Evolutionary conservation across 1,284 basidiomycete genomes (phyloP).

Genomic region (Moesziomyces sp.): DNA sequence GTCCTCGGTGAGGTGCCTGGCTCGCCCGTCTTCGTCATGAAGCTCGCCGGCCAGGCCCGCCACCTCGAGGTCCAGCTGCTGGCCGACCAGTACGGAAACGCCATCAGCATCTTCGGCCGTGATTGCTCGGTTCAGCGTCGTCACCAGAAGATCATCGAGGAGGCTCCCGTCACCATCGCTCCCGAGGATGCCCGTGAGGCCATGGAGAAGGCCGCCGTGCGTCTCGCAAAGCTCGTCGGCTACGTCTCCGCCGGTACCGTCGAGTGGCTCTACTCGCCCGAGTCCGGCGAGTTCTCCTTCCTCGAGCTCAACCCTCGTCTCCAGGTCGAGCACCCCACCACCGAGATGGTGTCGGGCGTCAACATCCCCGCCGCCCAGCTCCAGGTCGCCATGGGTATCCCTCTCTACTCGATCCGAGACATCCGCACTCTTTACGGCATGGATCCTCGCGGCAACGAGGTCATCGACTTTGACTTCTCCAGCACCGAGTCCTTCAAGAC

Average conservation of each 20-base stretch:
- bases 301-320: slow-evolving; percentile 99
- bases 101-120: slow-evolving; percentile 97
- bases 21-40: slow-evolving; percentile 99
- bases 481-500: slow-evolving; percentile 82
- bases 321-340: slow-evolving; percentile 95
- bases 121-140: slow-evolving; percentile 99
- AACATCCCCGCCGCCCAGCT: slow-evolving; percentile 97
- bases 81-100: slow-evolving; percentile 99
- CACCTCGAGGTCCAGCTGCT: slow-evolving; percentile 98
- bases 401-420: slow-evolving; percentile 92
- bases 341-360: slow-evolving; percentile 99
- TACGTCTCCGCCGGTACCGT: slow-evolving; percentile 99
- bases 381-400: slow-evolving; percentile 98
- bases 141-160: slow-evolving; percentile 99
- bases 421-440: slow-evolving; percentile 93
- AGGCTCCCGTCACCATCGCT: slow-evolving; percentile 98
- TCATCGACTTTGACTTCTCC: slow-evolving; percentile 86
- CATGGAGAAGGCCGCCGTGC: slow-evolving; percentile 98
- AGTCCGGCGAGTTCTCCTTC: slow-evolving; percentile 95
- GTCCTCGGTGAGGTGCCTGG: slow-evolving; percentile 95
- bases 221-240: slow-evolving; percentile 95
- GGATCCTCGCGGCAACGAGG: slow-evolving; percentile 56
- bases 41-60: slow-evolving; percentile 94
- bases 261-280: slow-evolving; percentile 95
- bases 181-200: slow-evolving; percentile 77